These are phyloP conservation scores for Cercospora sesami DNA, from an alignment of 2,329 filamentous ascomycete species.

Conservation along the genomic window DNA sequence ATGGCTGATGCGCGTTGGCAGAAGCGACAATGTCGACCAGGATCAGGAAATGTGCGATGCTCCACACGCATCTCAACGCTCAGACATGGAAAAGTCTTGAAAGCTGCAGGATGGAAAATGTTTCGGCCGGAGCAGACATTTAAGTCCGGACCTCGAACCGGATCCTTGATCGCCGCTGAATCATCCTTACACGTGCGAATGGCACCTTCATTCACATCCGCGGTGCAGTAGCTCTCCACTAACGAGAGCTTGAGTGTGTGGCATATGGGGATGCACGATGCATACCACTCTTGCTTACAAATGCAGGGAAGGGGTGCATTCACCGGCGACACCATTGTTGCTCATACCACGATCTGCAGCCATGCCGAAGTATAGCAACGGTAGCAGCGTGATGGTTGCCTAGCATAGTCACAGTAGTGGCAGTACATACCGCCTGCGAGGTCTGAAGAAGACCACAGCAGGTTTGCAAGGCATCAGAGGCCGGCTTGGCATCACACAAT, in stretches of 20 bases:
- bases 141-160: background rate
- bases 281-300: background rate
- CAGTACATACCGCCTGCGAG: background rate
- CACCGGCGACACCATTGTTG: background rate
- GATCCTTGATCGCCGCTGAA: background rate
- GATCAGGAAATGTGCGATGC: conserved; percentile 23
- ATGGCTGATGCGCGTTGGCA: conserved; percentile 68
- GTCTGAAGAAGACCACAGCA: background rate
- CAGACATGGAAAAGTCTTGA: conserved; percentile 23
- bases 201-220: background rate
- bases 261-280: background rate
- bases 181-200: background rate
- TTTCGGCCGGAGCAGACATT: conserved; percentile 2
- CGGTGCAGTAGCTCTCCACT: background rate
- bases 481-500: background rate
- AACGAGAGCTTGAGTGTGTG: background rate
- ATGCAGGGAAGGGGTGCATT: conserved; percentile 1
- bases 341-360: background rate
- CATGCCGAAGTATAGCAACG: background rate
- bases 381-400: background rate
- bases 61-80: conserved; percentile 14
- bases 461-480: background rate
- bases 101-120: background rate
- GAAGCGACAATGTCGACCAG: conserved; percentile 20
- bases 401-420: background rate